A percentile compares a stretch with the other conserved stretches of the same genome.
Evolutionary conservation across 305 asterid species (phyloP).

Genomic region (Lippia alba): DNA sequence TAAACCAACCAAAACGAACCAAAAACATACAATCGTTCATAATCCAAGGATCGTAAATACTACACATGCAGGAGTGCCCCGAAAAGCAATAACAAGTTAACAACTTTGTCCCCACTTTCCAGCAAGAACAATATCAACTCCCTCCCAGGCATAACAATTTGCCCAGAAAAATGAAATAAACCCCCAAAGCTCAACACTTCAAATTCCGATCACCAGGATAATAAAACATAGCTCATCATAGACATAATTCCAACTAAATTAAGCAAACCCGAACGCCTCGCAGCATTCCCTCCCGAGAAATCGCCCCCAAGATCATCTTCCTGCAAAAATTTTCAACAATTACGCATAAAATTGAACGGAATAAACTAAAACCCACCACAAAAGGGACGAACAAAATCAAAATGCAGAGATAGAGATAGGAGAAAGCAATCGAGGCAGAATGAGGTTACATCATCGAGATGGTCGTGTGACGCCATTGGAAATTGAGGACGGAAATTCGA

Average conservation of each 20-base stretch:
- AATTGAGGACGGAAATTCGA: slow-evolving; percentile 35
- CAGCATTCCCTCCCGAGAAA: slow-evolving; percentile 52
- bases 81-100: too few relatives aligned
- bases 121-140: too few relatives aligned
- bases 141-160: too few relatives aligned
- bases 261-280: slow-evolving; percentile 61
- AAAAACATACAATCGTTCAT: too few relatives aligned
- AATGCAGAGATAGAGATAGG: neutral
- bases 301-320: slow-evolving; percentile 84
- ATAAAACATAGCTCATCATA: too few relatives aligned
- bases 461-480: slow-evolving; percentile 65
- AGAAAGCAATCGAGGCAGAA: neutral
- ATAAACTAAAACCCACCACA: neutral
- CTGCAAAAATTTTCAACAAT: slow-evolving; percentile 36
- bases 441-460: slow-evolving; percentile 62
- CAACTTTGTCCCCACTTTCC: too few relatives aligned
- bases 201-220: too few relatives aligned
- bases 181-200: too few relatives aligned
- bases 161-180: too few relatives aligned
- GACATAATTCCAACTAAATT: slow-evolving; percentile 6
- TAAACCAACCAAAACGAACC: too few relatives aligned
- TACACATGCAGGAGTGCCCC: too few relatives aligned
- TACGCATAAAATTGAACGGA: slow-evolving; percentile 15
- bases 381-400: neutral
- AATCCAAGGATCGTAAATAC: too few relatives aligned